These are phyloP conservation scores for Aphanomyces cochlioides DNA, from an alignment of 352 stramenopile species.

Conservation along the genomic window DNA sequence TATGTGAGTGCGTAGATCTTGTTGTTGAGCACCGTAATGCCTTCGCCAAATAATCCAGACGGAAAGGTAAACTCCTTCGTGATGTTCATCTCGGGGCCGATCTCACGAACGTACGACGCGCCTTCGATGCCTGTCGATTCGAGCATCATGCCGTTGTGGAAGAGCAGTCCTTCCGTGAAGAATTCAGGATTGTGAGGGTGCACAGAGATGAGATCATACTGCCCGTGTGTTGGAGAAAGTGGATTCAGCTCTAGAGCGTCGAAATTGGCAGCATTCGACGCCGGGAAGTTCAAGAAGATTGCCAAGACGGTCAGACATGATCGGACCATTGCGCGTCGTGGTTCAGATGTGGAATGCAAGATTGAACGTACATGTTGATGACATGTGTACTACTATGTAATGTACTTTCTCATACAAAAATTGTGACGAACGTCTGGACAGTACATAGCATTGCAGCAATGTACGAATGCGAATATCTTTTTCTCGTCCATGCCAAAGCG, in stretches of 20 bases:
- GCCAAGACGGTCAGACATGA: no score
- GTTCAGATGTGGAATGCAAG: no score
- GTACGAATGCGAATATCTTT: no score
- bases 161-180: constrained; percentile 74
- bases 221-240: neutral
- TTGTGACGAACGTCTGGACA: no score
- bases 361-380: no score
- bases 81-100: constrained; percentile 14
- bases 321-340: no score
- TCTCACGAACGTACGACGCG: constrained; percentile 65
- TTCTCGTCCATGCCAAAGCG: no score
- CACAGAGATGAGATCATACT: constrained; percentile 45
- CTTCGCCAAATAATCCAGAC: constrained; percentile 68
- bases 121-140: constrained; percentile 69
- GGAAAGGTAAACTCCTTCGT: constrained; percentile 56
- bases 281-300: no score
- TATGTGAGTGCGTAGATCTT: constrained; percentile 83
- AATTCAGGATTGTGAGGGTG: constrained; percentile 58
- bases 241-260: neutral
- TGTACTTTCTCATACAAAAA: no score
- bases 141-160: constrained; percentile 55
- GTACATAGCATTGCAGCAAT: no score
- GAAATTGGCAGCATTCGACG: neutral
- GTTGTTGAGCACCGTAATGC: constrained; percentile 64
- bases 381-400: no score